phyloP scores from a whole-genome alignment of 2,329 filamentous ascomycete species.

The Hypoxylon sp. region DNA sequence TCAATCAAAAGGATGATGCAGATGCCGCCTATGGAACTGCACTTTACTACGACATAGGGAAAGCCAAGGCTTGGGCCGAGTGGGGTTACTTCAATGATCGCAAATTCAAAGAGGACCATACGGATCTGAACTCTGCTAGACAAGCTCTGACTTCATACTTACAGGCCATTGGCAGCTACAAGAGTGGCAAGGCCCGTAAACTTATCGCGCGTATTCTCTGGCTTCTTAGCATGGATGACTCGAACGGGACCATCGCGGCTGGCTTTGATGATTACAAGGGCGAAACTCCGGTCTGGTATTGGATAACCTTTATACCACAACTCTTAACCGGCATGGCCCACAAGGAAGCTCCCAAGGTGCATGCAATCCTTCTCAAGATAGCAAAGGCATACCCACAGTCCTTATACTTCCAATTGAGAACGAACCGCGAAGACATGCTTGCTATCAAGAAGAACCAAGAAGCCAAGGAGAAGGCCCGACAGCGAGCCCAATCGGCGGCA shows the following conservation, averaged over 20 bases:
- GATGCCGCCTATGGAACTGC: constrained; percentile 95
- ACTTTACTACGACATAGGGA: constrained; percentile 92
- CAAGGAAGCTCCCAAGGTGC: constrained; percentile 87
- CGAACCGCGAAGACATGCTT: constrained; percentile 91
- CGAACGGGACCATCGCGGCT: constrained; percentile 80
- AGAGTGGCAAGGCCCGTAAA: constrained; percentile 95
- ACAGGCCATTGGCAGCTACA: constrained; percentile 94
- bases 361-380: constrained; percentile 88
- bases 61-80: constrained; percentile 98
- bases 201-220: constrained; percentile 92
- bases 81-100: constrained; percentile 99
- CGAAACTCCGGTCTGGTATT: constrained; percentile 98
- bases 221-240: constrained; percentile 92
- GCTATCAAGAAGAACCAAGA: constrained; percentile 90
- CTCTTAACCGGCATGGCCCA: constrained; percentile 90
- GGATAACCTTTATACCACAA: constrained; percentile 99
- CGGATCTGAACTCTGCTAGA: constrained; percentile 82
- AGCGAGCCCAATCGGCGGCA: constrained; percentile 57
- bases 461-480: constrained; percentile 70
- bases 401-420: constrained; percentile 93
- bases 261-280: constrained; percentile 98
- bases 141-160: constrained; percentile 96
- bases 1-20: constrained; percentile 88
- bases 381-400: constrained; percentile 96
- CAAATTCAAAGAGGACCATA: constrained; percentile 90